Conservation (phyloP, 306 rosid genomes). For the Prunus campanulata region DNA sequence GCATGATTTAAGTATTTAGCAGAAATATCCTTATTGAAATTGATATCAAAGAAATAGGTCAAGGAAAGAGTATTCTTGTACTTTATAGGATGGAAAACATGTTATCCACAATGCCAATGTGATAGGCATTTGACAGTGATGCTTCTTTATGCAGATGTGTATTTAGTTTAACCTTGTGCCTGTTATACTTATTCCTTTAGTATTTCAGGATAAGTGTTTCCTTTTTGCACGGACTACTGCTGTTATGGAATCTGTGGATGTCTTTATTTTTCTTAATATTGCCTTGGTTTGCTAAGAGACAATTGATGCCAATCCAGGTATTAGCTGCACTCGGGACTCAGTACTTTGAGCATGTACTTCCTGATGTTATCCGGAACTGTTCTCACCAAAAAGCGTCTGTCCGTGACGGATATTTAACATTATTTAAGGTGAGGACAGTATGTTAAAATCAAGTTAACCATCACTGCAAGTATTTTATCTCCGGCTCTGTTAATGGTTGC, state of each 20-base stretch:
- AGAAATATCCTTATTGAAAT: neutral
- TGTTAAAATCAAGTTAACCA: neutral
- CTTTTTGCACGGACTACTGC: neutral
- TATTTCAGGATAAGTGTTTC: too few relatives aligned
- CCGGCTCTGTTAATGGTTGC: neutral
- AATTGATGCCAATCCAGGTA: constrained; percentile 45
- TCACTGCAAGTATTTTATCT: neutral
- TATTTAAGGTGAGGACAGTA: constrained; percentile 71
- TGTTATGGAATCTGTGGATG: neutral
- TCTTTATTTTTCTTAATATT: neutral
- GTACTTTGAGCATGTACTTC: constrained; percentile 85
- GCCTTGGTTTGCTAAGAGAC: neutral
- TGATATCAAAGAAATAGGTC: neutral
- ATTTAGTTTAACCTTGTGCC: neutral
- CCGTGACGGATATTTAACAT: constrained; percentile 91
- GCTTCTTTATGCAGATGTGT: neutral
- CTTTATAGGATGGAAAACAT: neutral
- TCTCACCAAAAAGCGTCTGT: constrained; percentile 93
- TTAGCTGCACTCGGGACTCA: constrained; percentile 87
- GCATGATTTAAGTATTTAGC: neutral
- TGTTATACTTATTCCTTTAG: neutral
- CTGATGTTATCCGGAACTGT: constrained; percentile 88
- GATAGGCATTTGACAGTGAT: neutral
- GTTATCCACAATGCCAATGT: neutral
- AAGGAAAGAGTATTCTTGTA: neutral